Evolutionary conservation across 352 stramenopile species (phyloP), one percentile per base, ranked within the genome.

Genomic region (Pythium brassicae): DNA sequence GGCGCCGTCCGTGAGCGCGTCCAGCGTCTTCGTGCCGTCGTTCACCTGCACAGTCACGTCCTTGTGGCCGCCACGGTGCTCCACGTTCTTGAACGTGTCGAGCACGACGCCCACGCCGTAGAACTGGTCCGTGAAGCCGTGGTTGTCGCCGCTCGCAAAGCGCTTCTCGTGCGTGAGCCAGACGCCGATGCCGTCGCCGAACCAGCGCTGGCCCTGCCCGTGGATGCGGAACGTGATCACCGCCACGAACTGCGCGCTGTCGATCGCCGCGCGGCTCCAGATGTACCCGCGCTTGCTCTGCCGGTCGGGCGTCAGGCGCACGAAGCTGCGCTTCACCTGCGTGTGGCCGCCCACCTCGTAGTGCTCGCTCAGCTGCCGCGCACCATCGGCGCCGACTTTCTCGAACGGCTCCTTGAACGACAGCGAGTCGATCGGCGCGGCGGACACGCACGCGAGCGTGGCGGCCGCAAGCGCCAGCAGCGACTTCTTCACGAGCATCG

Each of bases 271-370:
- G 55, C 75, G 80, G 60, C 63, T 86, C 83, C 83, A 92, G 44
- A 92, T 72, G 60, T 74, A 66, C n/a, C 80, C 83, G 55, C 77
- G 74, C 60, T 87, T 89, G 77, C 76, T 92, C 68, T 92, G 83
- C 43, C 83, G 78, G 59, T 92, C 83, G 4, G 83, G 66, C 29
- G 83, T 92, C 42, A 92, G 69, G 45, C 83, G 83, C 50, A 92
- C 80, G 55, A 92, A 92, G 65, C 86, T 90, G 59, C 86, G 86
- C 67, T 87, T 88, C 49, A 92, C 78, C 44, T 90, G 78, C 22
- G 79, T 81, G 9, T 69, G 71, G 25, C 83, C 83, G 44, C 81
- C 78, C 32, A 69, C 59, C n/a, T 66, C 49, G 34, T 88, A 74
- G 50, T 70, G 46, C 47, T 84, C 72, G 54, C 69, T 82, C 54